Base-by-base conservation (phyloP, 345 rosid genomes). In the Acer campestre region DNA sequence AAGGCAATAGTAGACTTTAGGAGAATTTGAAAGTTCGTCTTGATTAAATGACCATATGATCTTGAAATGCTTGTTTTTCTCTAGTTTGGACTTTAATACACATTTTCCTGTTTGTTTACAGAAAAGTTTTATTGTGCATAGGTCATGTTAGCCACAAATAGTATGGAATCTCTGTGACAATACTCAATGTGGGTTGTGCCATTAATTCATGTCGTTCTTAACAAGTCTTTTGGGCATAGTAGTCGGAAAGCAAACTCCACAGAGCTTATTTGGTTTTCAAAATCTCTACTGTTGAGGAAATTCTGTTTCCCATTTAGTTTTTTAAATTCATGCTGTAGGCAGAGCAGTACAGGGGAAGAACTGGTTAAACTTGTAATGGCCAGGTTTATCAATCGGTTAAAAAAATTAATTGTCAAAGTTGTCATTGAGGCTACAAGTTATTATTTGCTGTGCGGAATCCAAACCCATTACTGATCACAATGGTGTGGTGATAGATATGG, bases 321-420 rank as follows among this genome's bases (percentile, higher is more conserved):
- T 72, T 68, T 59, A 70, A 75, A 67, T 67, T 20, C 53, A 75
- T 86, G 63, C 62, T 86, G 74, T 84, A 95, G 98, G 98, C 98
- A 80, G 88, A 95, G 79, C 98, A 95, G 78, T 94, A 98, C 42
- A 82, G 83, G 83, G 98, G 98, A 81, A 89, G 98, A 86, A 95
- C 98, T 66, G 98, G 98, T 65, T 88, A 97, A 25, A 95, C 98
- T 61, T 95, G 98, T 83, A 92, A 95, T 81, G 98, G 98, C 78
- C 90, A 91, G 83, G 85, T 92, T 67, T 95, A 92, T 85, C 91
- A 95, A 76, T 87, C 93, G 88, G 95, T 95, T 68, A 89, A 97
- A 16, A 16, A 80, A 90, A 77, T 87, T 94, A 72, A 90, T 90
- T 84, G 79, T 80, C 89, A 79, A 90, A 75, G 84, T 77, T 95